phyloP scores from a whole-genome alignment of 2,329 filamentous ascomycete genomes.

The Diaporthe vaccinii region DNA sequence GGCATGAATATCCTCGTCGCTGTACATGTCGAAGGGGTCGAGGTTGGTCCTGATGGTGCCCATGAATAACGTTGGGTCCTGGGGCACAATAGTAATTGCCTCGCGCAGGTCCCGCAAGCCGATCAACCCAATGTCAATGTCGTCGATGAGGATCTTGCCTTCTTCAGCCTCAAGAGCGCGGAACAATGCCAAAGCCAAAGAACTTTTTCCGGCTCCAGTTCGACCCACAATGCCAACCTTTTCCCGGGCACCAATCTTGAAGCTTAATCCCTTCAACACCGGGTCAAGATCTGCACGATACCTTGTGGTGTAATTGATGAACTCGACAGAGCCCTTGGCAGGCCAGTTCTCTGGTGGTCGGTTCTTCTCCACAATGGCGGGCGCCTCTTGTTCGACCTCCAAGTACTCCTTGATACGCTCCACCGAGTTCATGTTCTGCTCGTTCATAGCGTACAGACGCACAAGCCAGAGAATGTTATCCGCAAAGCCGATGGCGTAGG shows the following conservation, averaged over 20 bases:
- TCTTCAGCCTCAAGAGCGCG: constrained; percentile 91
- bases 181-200: constrained; percentile 92
- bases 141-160: constrained; percentile 91
- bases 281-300: constrained; percentile 90
- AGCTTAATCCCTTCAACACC: constrained; percentile 85
- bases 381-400: constrained; percentile 94
- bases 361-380: constrained; percentile 80
- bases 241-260: constrained; percentile 87
- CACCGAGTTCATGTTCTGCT: constrained; percentile 99
- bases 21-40: constrained; percentile 91
- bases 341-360: constrained; percentile 88
- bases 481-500: constrained; percentile 96
- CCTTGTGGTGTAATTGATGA: constrained; percentile 88
- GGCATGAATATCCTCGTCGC: constrained; percentile 90
- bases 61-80: constrained; percentile 94
- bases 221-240: constrained; percentile 97
- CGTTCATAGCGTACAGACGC: constrained; percentile 91
- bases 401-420: constrained; percentile 98
- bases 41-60: constrained; percentile 93
- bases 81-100: constrained; percentile 96
- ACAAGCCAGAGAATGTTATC: constrained; percentile 98
- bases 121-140: constrained; percentile 89
- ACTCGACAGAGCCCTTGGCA: constrained; percentile 86
- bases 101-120: constrained; percentile 94
- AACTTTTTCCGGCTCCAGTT: constrained; percentile 97